Conservation (phyloP, 106 monocot genomes). For the Acorus gramineus region DNA sequence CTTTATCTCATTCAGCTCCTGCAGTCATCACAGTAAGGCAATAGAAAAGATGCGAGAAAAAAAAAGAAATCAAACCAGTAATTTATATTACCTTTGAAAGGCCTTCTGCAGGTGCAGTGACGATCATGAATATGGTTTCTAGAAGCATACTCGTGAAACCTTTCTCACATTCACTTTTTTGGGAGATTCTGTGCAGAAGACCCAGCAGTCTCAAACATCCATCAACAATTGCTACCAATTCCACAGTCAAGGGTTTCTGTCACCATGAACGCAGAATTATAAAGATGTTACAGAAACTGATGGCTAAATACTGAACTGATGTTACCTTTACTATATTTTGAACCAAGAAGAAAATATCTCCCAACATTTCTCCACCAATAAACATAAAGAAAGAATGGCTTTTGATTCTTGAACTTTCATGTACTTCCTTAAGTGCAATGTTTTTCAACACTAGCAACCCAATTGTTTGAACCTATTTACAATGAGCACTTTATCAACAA, state of each 20-base stretch:
- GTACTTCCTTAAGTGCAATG: slow-evolving; percentile 49
- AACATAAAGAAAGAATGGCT: slow-evolving; percentile 32
- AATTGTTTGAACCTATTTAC: slow-evolving; percentile 48
- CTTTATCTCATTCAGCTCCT: slow-evolving; percentile 60
- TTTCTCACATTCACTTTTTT: slow-evolving; percentile 30
- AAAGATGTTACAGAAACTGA: background rate
- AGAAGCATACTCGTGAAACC: slow-evolving; percentile 40
- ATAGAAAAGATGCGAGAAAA: background rate
- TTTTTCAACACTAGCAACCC: slow-evolving; percentile 55
- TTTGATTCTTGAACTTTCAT: slow-evolving; percentile 22
- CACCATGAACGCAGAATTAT: slow-evolving; percentile 3
- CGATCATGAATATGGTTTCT: slow-evolving; percentile 65
- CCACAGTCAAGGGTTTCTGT: slow-evolving; percentile 43
- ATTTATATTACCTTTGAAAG: slow-evolving; percentile 41
- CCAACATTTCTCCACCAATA: slow-evolving; percentile 53
- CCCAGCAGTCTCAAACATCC: slow-evolving; percentile 78
- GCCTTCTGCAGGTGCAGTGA: slow-evolving; percentile 27
- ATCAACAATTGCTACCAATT: slow-evolving; percentile 38
- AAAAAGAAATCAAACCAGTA: background rate
- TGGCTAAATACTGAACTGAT: background rate
- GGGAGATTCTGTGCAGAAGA: slow-evolving; percentile 56
- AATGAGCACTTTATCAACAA: background rate
- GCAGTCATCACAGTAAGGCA: background rate
- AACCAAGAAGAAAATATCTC: slow-evolving; percentile 56
- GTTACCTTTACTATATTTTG: slow-evolving; percentile 56